A percentile compares a stretch with the other conserved stretches of the same genome.
These are phyloP conservation scores for Vachellia collinsii DNA, from an alignment of 306 rosid species.

Conservation along the genomic window DNA sequence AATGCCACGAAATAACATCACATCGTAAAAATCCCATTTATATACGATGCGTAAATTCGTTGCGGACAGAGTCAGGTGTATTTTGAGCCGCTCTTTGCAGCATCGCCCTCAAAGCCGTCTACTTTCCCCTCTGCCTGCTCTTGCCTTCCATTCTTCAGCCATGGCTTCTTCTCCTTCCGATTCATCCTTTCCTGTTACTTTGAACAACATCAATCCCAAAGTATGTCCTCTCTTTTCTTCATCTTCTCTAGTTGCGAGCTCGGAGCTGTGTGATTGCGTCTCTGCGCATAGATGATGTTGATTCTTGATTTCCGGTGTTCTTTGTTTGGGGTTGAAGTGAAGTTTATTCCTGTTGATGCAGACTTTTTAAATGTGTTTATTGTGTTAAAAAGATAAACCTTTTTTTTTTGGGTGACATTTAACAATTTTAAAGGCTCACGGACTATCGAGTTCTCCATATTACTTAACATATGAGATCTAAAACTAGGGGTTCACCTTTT, in stretches of 20 bases:
- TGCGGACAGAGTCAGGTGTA: conserved; percentile 40
- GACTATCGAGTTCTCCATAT: background rate
- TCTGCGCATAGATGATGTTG: conserved; percentile 3
- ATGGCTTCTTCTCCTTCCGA: conserved; percentile 43
- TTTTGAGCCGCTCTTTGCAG: conserved; percentile 49
- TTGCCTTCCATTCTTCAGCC: conserved; percentile 34
- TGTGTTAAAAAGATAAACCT: background rate
- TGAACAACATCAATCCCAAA: conserved; percentile 76
- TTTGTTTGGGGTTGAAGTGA: background rate
- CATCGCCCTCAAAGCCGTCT: conserved; percentile 5
- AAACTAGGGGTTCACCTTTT: conserved; percentile 21
- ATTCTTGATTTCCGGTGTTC: background rate
- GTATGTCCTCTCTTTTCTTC: conserved; percentile 31
- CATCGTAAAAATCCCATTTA: background rate
- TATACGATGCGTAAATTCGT: conserved; percentile 76
- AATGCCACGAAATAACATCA: background rate
- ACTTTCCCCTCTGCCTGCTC: conserved; percentile 16
- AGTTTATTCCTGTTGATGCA: background rate
- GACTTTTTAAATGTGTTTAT: background rate
- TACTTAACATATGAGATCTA: conserved; percentile 28
- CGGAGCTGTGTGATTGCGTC: background rate
- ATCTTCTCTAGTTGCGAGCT: background rate
- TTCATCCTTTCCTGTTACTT: conserved; percentile 52
- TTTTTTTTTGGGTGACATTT: background rate
- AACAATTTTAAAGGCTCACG: background rate